Percentiles rank a stretch among this genome's conserved stretches.
phyloP scores from a whole-genome alignment of 768 basidiomycete genomes.

The Boletus eberwhitei region DNA sequence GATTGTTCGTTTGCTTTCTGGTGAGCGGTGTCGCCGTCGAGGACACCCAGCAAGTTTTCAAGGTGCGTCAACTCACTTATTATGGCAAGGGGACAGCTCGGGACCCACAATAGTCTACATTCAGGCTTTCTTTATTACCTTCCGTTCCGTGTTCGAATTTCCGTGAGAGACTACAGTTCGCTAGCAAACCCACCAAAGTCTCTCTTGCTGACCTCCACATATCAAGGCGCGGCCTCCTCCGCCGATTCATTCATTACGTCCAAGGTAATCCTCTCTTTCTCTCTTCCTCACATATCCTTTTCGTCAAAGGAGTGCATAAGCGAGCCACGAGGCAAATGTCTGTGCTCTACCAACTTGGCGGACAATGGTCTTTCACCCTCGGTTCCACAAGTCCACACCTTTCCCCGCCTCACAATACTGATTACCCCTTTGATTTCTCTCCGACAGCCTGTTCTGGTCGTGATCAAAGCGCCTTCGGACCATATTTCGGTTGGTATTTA shows the following conservation, averaged over 20 bases:
- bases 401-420: conserved; percentile 17
- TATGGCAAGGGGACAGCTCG: conserved; percentile 36
- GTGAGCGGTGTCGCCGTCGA: conserved; percentile 10
- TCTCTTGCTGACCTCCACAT: conserved; percentile 11
- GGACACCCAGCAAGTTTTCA: background rate
- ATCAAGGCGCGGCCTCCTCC: conserved; percentile 71
- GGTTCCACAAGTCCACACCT: conserved; percentile 23
- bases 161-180: conserved; percentile 19
- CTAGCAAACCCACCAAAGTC: background rate
- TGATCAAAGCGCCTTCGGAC: conserved; percentile 23
- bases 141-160: conserved; percentile 40
- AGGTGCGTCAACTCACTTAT: conserved; percentile 20
- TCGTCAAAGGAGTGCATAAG: conserved; percentile 8
- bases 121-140: conserved; percentile 37
- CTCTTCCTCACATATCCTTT: conserved; percentile 7
- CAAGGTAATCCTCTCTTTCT: conserved; percentile 41
- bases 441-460: conserved; percentile 25
- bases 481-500: conserved; percentile 28
- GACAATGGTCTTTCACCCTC: conserved; percentile 26
- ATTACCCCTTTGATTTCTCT: conserved; percentile 13
- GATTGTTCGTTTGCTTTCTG: conserved; percentile 7
- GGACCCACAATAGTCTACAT: conserved; percentile 57
- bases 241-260: conserved; percentile 55
- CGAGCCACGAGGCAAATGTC: conserved; percentile 25
- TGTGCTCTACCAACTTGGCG: conserved; percentile 16